A percentile compares a stretch with the other conserved stretches of the same genome.
Evolutionary conservation across 306 rosid genomes (phyloP).

Genomic region (Myrica gale): DNA sequence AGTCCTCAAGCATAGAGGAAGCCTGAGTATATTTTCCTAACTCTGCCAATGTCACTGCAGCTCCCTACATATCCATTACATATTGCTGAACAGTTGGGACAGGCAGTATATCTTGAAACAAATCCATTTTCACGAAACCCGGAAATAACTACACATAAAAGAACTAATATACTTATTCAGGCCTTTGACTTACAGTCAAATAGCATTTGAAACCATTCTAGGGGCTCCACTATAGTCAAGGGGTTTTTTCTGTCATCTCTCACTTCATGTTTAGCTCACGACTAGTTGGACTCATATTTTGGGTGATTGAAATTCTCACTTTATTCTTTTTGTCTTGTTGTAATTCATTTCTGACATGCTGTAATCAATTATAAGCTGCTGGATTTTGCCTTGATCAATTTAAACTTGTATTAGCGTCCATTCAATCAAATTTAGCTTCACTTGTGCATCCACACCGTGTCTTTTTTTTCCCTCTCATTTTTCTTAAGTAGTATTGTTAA

Average conservation of each 20-base stretch:
- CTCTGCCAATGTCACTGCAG: constrained; percentile 84
- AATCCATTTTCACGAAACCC: constrained; percentile 6
- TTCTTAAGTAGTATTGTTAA: background rate
- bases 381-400: background rate
- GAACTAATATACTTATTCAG: background rate
- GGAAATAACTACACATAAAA: background rate
- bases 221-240: background rate
- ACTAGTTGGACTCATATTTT: background rate
- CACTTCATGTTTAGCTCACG: background rate
- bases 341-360: too few relatives aligned
- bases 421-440: background rate
- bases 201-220: background rate
- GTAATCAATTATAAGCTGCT: background rate
- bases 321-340: background rate
- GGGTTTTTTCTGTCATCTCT: background rate
- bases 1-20: constrained; percentile 77
- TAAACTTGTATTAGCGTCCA: background rate
- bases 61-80: constrained; percentile 63
- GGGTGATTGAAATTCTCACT: background rate
- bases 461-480: background rate
- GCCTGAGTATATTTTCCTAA: constrained; percentile 77
- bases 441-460: background rate
- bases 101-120: constrained; percentile 1
- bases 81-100: constrained; percentile 19
- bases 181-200: background rate